Evolutionary conservation across 768 basidiomycete species (phyloP).

Genomic region (Suillus sp.): DNA sequence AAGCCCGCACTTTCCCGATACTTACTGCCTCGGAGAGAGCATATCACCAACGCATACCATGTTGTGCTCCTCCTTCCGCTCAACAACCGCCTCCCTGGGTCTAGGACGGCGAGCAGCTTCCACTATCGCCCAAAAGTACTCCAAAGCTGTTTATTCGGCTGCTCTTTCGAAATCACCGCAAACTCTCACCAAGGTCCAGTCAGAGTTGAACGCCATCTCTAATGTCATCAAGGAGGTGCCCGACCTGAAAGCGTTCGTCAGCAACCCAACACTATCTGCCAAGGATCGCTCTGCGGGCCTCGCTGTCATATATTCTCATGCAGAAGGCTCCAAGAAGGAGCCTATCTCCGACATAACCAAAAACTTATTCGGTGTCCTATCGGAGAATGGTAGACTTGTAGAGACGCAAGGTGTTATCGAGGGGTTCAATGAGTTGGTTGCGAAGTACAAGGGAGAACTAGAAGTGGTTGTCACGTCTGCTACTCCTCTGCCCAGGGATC

Average conservation of each 20-base stretch:
- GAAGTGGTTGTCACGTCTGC: conserved; percentile 92
- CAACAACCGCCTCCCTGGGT: conserved; percentile 45
- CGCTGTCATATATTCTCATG: conserved; percentile 61
- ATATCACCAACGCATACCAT: conserved; percentile 40
- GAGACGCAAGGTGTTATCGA: conserved; percentile 87
- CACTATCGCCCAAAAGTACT: conserved; percentile 80
- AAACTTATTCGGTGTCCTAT: conserved; percentile 85
- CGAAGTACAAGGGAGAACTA: conserved; percentile 90
- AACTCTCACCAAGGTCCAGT: conserved; percentile 81
- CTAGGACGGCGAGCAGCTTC: conserved; percentile 75
- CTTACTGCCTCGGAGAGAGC: conserved; percentile 1
- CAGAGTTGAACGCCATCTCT: conserved; percentile 75
- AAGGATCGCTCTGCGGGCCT: conserved; percentile 76
- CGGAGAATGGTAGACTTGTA: conserved; percentile 62
- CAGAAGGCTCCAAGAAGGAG: conserved; percentile 74
- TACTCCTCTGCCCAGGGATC: conserved; percentile 73
- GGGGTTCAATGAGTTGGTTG: conserved; percentile 88
- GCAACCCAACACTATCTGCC: conserved; percentile 88
- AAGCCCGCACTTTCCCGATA: conserved; percentile 9
- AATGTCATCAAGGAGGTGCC: conserved; percentile 66
- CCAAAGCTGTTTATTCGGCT: conserved; percentile 78
- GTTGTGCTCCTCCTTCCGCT: conserved; percentile 58
- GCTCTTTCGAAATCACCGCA: conserved; percentile 83
- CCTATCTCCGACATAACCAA: conserved; percentile 83
- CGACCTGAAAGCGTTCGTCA: conserved; percentile 70